Conservation (phyloP, 2,329 filamentous ascomycete species). For the Pleomassaria siparia region DNA sequence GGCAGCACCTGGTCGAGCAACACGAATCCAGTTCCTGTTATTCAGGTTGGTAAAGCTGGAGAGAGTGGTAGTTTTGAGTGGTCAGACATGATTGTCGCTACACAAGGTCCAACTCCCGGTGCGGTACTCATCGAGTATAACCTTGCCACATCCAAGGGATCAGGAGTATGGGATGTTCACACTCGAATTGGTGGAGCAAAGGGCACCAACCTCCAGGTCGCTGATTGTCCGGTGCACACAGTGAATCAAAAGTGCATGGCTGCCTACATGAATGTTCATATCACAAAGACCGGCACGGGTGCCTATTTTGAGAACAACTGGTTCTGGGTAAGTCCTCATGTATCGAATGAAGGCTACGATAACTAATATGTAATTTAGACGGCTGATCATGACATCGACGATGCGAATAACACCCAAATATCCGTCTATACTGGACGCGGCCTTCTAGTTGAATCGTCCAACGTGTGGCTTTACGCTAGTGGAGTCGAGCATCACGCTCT, state of each 20-base stretch:
- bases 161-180: constrained; percentile 85
- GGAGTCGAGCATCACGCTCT: constrained; percentile 61
- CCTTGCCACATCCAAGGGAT: constrained; percentile 49
- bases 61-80: constrained; percentile 70
- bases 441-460: constrained; percentile 66
- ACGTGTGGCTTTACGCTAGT: constrained; percentile 64
- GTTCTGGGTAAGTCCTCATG: constrained; percentile 63
- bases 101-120: constrained; percentile 67
- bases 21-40: constrained; percentile 61
- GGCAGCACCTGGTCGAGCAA: constrained; percentile 57
- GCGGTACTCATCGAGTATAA: constrained; percentile 77
- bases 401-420: constrained; percentile 70
- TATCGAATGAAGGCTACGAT: constrained; percentile 3
- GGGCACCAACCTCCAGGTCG: constrained; percentile 75
- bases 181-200: constrained; percentile 80
- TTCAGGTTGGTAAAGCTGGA: constrained; percentile 66
- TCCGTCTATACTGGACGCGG: constrained; percentile 87
- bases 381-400: constrained; percentile 87
- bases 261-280: constrained; percentile 59
- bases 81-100: constrained; percentile 73
- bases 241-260: constrained; percentile 67
- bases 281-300: constrained; percentile 56
- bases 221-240: constrained; percentile 72
- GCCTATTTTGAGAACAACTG: constrained; percentile 88
- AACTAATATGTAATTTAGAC: constrained; percentile 47